Evolutionary conservation across 2,329 filamentous ascomycete species (phyloP).

Genomic region (Atkinsonella hypoxylon): DNA sequence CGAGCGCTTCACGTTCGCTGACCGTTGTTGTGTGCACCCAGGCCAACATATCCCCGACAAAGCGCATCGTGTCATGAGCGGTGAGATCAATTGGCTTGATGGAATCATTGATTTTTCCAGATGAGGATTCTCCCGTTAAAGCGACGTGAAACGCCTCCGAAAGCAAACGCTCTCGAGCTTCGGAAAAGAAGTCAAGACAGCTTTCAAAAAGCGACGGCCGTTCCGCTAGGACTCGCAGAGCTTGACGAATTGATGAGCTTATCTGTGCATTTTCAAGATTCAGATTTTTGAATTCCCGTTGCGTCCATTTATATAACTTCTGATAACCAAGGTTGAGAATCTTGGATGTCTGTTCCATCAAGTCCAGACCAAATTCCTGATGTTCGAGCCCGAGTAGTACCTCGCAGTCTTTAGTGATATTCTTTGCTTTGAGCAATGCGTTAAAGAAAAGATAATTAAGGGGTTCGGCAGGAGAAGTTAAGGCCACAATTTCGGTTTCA

Average conservation of each 20-base stretch:
- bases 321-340: constrained; percentile 84
- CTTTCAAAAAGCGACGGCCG: constrained; percentile 83
- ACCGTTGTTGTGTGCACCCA: constrained; percentile 94
- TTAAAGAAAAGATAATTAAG: constrained; percentile 79
- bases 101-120: constrained; percentile 44
- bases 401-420: constrained; percentile 80
- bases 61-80: constrained; percentile 82
- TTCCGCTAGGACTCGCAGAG: constrained; percentile 78
- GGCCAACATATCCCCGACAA: constrained; percentile 93
- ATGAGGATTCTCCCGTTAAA: constrained; percentile 58
- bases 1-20: constrained; percentile 83
- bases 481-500: constrained; percentile 61
- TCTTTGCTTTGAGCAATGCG: constrained; percentile 66
- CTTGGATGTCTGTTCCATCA: constrained; percentile 84
- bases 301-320: constrained; percentile 91
- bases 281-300: constrained; percentile 81
- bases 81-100: constrained; percentile 88
- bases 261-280: constrained; percentile 94
- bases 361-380: constrained; percentile 74
- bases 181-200: constrained; percentile 85
- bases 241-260: constrained; percentile 69
- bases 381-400: constrained; percentile 81
- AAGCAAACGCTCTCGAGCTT: constrained; percentile 74
- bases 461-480: constrained; percentile 70
- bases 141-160: constrained; percentile 85